These are phyloP conservation scores for Nothomitra cinnamomea DNA, from an alignment of 2,329 filamentous ascomycete genomes.

Conservation along the genomic window DNA sequence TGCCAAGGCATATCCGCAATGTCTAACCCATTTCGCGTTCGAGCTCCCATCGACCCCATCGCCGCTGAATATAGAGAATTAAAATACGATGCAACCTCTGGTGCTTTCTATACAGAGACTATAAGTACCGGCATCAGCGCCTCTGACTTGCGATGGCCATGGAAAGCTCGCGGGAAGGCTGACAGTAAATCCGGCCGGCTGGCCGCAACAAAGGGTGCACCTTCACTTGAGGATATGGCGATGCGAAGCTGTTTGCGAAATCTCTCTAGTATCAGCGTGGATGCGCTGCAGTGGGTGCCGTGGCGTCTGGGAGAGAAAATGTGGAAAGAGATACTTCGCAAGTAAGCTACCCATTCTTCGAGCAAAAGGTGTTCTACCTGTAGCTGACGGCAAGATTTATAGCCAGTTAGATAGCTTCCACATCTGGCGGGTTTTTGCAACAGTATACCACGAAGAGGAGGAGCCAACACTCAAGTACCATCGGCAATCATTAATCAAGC, in stretches of 20 bases:
- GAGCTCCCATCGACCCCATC: background rate
- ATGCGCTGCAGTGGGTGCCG: constrained; percentile 4
- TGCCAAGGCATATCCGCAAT: background rate
- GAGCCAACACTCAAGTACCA: background rate
- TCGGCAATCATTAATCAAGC: background rate
- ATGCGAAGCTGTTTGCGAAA: background rate
- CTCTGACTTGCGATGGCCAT: background rate
- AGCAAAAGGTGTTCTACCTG: background rate
- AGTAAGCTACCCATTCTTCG: background rate
- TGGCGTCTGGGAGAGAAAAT: constrained; percentile 2
- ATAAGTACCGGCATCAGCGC: background rate
- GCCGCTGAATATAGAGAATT: background rate
- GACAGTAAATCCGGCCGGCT: background rate
- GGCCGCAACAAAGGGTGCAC: background rate
- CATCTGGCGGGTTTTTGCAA: constrained; percentile 6
- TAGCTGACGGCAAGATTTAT: background rate
- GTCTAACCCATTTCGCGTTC: background rate
- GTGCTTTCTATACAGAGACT: background rate
- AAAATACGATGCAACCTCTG: constrained; percentile 1
- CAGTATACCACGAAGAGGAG: constrained; percentile 4
- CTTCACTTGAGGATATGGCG: constrained; percentile 3
- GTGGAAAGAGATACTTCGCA: constrained; percentile 6
- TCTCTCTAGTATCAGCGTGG: constrained; percentile 2
- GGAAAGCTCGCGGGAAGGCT: background rate
- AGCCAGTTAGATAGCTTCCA: constrained; percentile 6